A percentile compares a stretch with the other conserved stretches of the same genome.
phyloP scores from a whole-genome alignment of 2,329 filamentous ascomycete genomes.

The Chaetomiaceae sp. region DNA sequence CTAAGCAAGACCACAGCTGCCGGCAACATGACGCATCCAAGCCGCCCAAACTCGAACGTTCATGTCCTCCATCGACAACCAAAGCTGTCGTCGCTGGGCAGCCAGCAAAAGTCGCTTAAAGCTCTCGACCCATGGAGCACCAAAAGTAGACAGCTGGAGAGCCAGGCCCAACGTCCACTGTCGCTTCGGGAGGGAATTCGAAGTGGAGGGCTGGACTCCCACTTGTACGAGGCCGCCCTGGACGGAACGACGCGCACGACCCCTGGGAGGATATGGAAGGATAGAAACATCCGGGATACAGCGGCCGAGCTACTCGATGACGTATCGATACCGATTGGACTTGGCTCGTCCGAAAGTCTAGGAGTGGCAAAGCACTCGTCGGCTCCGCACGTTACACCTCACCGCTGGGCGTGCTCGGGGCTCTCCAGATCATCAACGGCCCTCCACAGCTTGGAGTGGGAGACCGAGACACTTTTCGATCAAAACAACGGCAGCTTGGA shows the following conservation, averaged over 20 bases:
- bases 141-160: not conserved
- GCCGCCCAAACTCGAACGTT: not conserved
- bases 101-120: not conserved
- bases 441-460: conserved; percentile 12
- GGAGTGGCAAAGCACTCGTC: not conserved
- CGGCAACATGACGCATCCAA: not conserved
- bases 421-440: not conserved
- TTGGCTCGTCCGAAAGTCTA: not conserved
- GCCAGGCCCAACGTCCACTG: not conserved
- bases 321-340: not conserved
- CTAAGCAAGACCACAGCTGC: no score
- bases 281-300: not conserved
- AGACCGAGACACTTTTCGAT: conserved; percentile 11
- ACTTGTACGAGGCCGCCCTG: no score
- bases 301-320: not conserved
- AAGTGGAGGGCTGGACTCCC: not conserved
- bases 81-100: not conserved
- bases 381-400: not conserved
- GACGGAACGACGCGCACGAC: not conserved
- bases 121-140: not conserved
- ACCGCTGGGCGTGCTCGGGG: no score
- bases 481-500: not conserved
- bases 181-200: not conserved
- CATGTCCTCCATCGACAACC: conserved; percentile 2
- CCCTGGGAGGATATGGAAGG: not conserved